Conservation (phyloP, 2,329 filamentous ascomycete species). For the Talaromyces sp. region DNA sequence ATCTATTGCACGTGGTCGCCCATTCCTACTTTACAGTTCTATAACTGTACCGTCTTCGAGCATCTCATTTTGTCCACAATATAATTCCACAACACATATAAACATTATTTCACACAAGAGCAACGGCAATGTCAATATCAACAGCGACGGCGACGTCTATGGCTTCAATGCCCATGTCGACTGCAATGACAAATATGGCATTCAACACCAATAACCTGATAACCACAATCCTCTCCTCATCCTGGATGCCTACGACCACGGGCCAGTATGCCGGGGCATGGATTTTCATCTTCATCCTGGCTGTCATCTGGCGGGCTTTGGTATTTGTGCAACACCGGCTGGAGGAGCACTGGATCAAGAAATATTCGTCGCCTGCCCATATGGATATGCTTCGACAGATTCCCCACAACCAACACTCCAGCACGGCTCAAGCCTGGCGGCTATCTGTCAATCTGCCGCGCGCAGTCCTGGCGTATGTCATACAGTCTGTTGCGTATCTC, state of each 20-base stretch:
- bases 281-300: constrained; percentile 5
- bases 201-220: not conserved
- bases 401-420: not conserved
- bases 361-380: not conserved
- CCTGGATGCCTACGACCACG: not conserved
- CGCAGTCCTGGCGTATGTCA: not conserved
- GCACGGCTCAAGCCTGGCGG: not conserved
- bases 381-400: not conserved
- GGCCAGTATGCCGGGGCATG: constrained; percentile 5
- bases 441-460: constrained; percentile 6
- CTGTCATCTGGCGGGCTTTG: not conserved
- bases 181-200: no score
- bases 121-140: no score
- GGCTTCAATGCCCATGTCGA: no score
- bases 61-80: no score
- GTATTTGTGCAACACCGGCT: not conserved
- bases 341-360: not conserved
- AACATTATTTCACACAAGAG: no score
- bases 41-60: no score
- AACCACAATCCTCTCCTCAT: not conserved
- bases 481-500: constrained; percentile 3
- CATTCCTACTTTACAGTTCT: no score
- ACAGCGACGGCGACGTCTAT: no score
- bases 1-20: no score
- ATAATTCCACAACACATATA: no score